A percentile compares a stretch with the other conserved stretches of the same genome.
These are phyloP conservation scores for Colletotrichum lindemuthianum DNA, from an alignment of 2,329 filamentous ascomycete species.

Conservation along the genomic window DNA sequence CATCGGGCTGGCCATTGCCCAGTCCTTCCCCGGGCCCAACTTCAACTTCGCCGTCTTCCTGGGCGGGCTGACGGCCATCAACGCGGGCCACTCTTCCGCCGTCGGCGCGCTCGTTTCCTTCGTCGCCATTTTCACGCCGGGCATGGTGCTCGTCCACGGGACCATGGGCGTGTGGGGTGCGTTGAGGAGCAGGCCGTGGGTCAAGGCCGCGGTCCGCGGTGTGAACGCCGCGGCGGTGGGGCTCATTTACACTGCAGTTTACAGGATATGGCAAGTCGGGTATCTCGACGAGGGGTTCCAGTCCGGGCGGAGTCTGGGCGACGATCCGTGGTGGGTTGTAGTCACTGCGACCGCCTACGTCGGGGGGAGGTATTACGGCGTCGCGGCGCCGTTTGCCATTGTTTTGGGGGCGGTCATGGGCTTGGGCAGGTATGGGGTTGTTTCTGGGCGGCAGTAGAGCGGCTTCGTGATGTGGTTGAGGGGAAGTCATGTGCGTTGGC, in stretches of 20 bases:
- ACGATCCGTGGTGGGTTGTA: slow-evolving; percentile 68
- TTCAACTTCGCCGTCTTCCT: slow-evolving; percentile 66
- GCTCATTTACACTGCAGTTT: slow-evolving; percentile 67
- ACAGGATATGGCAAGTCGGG: slow-evolving; percentile 66
- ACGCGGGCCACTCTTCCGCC: slow-evolving; percentile 47
- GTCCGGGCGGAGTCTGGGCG: slow-evolving; percentile 58
- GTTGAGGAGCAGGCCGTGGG: slow-evolving; percentile 52
- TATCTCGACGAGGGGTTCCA: slow-evolving; percentile 56
- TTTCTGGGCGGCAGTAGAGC: slow-evolving; percentile 20
- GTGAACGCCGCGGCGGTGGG: slow-evolving; percentile 67
- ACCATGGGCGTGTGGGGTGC: slow-evolving; percentile 62
- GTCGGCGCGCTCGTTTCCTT: slow-evolving; percentile 60
- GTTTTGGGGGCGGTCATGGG: slow-evolving; percentile 47
- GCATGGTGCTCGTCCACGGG: slow-evolving; percentile 54
- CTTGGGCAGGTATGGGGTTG: slow-evolving; percentile 45
- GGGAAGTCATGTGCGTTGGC: no score
- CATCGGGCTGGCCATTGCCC: slow-evolving; percentile 73
- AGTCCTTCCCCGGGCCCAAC: slow-evolving; percentile 65
- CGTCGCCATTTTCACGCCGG: slow-evolving; percentile 59
- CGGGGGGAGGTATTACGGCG: slow-evolving; percentile 45
- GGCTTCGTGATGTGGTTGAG: background rate
- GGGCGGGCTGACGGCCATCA: slow-evolving; percentile 57
- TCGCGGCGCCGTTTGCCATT: slow-evolving; percentile 47
- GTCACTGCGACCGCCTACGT: slow-evolving; percentile 55
- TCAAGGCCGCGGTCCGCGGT: slow-evolving; percentile 57